phyloP scores from a whole-genome alignment of 345 rosid species.

The Rhizophora mangle region DNA sequence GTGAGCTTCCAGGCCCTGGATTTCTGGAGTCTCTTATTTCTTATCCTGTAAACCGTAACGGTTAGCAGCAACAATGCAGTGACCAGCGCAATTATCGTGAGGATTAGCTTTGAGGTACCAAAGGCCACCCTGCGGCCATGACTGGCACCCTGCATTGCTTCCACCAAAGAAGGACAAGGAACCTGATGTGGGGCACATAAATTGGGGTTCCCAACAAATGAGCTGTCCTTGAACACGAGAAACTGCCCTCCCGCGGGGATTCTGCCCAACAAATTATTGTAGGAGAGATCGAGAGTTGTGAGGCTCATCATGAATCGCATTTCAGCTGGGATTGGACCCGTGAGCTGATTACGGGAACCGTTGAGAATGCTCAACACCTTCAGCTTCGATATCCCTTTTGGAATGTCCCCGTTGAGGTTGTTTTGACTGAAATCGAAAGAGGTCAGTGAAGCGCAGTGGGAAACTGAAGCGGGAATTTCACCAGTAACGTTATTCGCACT shows the following conservation, averaged over 20 bases:
- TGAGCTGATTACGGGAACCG: slow-evolving; percentile 60
- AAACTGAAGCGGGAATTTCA: slow-evolving; percentile 51
- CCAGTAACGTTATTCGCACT: slow-evolving; percentile 62
- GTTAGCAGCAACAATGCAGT: slow-evolving; percentile 42
- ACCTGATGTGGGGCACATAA: slow-evolving; percentile 48
- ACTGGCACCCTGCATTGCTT: slow-evolving; percentile 23
- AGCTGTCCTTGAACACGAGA: slow-evolving; percentile 58
- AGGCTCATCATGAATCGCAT: slow-evolving; percentile 69
- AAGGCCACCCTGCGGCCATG: slow-evolving; percentile 30
- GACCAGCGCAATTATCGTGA: slow-evolving; percentile 37
- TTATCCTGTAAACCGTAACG: slow-evolving; percentile 41
- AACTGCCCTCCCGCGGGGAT: slow-evolving; percentile 78
- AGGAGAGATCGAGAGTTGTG: slow-evolving; percentile 70
- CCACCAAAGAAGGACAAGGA: slow-evolving; percentile 37
- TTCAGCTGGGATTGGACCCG: slow-evolving; percentile 63
- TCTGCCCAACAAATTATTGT: slow-evolving; percentile 57
- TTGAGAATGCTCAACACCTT: slow-evolving; percentile 57
- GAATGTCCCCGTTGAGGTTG: slow-evolving; percentile 60
- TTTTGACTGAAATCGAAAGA: slow-evolving; percentile 69
- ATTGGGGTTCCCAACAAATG: slow-evolving; percentile 64
- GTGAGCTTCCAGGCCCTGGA: slow-evolving; percentile 76
- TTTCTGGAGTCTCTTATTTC: slow-evolving; percentile 44
- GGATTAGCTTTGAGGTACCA: slow-evolving; percentile 40
- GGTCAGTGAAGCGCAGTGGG: slow-evolving; percentile 42
- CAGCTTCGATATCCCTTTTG: slow-evolving; percentile 42